Evolutionary conservation across 2,329 filamentous ascomycete species (phyloP), one percentile per base, ranked within the genome.

Genomic region (Madurella fahalii): DNA sequence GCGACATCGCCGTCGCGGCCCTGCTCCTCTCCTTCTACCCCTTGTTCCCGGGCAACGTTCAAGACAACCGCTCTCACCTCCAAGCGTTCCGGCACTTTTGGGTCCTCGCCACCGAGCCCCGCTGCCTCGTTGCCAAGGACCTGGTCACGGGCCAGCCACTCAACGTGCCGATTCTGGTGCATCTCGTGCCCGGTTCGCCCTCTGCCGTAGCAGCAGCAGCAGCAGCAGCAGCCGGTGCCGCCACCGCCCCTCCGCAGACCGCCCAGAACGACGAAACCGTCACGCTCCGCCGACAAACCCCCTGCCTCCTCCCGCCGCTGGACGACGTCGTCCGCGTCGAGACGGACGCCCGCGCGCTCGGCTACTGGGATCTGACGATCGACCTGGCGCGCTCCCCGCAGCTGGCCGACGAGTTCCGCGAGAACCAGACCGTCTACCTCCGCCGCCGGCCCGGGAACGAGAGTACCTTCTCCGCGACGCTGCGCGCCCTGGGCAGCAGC

Each of bases 31-130:
- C 94, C 1, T 95, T 99, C 69, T 99, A 99, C 66, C 94, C 94
- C 0, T 80, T 96, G 17, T 96, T 95, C 68, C 94, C 94, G 0
- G 87, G 83, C 9, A 87, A 84, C 31, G 89, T 97, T 2, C 87
- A 95, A 65, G 94, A 99, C 72, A 97, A 97, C 67, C 87, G 89
- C 61, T 91, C 90, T 11, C 94, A 99, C 65, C 79, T 99, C 5
- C 94, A 99, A 74, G 94, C 95, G 3, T 94, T 99, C 74, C 85
- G 95, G 5, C 93, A 99, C 71, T 89, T 99, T 66, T 99, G 94
- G 94, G 93, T 96, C 11, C 79, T 99, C 3, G 94, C 94, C 1
- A 87, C 89, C 0, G 94, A 99, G 65, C 84, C 90, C 9, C 83
- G 95, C 49, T 97, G 93, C 67, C 80, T 99, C 0, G 83, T 99